phyloP scores from a whole-genome alignment of 768 basidiomycete genomes.

The Amanita rubescens region DNA sequence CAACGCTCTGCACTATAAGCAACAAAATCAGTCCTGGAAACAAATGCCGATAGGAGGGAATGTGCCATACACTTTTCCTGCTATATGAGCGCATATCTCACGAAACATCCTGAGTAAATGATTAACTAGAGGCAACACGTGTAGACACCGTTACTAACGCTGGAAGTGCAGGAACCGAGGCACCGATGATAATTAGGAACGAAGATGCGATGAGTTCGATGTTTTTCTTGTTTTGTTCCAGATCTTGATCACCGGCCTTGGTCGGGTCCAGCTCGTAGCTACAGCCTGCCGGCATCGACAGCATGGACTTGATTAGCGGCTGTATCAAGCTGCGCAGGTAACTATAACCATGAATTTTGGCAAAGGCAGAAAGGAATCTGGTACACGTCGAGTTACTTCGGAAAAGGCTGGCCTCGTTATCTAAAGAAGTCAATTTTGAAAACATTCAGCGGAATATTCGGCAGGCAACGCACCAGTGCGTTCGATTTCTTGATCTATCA shows the following conservation, averaged over 20 bases:
- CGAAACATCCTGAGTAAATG: conserved; percentile 60
- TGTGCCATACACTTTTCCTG: conserved; percentile 61
- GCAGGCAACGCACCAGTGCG: conserved; percentile 49
- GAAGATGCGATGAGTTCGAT: conserved; percentile 67
- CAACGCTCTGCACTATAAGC: conserved; percentile 48
- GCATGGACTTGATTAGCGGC: conserved; percentile 72
- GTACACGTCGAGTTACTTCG: conserved; percentile 83
- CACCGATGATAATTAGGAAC: conserved; percentile 68
- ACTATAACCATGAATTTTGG: conserved; percentile 84
- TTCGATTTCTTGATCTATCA: conserved; percentile 82
- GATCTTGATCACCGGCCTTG: conserved; percentile 49
- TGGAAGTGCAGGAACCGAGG: conserved; percentile 64
- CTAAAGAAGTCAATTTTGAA: conserved; percentile 30
- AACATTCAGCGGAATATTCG: background rate
- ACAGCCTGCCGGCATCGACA: conserved; percentile 60
- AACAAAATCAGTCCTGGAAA: background rate
- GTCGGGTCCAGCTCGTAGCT: conserved; percentile 75
- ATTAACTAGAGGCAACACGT: conserved; percentile 6
- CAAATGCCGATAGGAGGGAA: conserved; percentile 2
- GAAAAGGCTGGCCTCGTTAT: conserved; percentile 76
- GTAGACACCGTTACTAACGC: conserved; percentile 41
- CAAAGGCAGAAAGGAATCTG: conserved; percentile 81
- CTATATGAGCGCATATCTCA: conserved; percentile 80
- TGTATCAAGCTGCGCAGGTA: conserved; percentile 77
- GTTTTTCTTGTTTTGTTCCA: conserved; percentile 59